Conservation (phyloP, 345 rosid species). For the Salix dunnii region DNA sequence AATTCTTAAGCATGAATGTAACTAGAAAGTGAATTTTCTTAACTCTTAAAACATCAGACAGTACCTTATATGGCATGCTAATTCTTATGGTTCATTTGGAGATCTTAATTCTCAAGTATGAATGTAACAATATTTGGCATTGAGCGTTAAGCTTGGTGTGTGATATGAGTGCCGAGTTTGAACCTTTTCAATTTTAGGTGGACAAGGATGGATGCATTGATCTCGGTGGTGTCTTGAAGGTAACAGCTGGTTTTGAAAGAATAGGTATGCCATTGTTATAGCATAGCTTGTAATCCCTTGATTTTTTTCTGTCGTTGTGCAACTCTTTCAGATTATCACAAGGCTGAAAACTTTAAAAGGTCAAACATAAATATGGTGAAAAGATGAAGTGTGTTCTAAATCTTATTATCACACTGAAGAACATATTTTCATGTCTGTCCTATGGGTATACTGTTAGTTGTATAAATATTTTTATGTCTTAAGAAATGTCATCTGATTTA, state of each 20-base stretch:
- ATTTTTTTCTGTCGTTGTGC: neutral
- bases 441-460: neutral
- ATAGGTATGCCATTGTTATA: constrained; percentile 35
- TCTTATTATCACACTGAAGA: neutral
- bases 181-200: constrained; percentile 35
- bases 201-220: constrained; percentile 51
- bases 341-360: neutral
- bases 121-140: neutral
- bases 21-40: too few species aligned
- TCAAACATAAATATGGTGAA: neutral
- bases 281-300: neutral
- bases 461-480: neutral
- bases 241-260: constrained; percentile 54
- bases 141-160: neutral
- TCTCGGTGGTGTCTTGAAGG: constrained; percentile 57
- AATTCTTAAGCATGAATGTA: neutral
- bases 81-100: too few species aligned
- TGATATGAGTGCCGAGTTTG: neutral
- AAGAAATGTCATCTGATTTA: neutral
- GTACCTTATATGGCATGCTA: too few species aligned
- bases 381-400: neutral
- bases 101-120: neutral
- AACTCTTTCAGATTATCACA: neutral
- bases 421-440: neutral
- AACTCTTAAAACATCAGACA: too few species aligned